A percentile compares a stretch with the other conserved stretches of the same genome.
Evolutionary conservation across 768 basidiomycete genomes (phyloP).

Genomic region (Suillus occidentalis): DNA sequence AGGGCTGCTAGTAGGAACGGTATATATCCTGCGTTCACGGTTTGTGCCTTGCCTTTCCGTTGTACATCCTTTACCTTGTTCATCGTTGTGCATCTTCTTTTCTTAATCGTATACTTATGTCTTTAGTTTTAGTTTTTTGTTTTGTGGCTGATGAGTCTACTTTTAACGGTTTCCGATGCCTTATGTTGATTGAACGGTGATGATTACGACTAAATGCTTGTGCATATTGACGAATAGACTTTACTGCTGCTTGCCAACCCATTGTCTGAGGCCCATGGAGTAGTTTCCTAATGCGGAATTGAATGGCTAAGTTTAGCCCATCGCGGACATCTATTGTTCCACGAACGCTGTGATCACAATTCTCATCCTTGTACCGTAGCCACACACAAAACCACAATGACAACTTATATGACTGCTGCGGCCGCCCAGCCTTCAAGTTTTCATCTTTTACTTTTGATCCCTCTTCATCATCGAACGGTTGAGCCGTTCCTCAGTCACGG

Average conservation of each 20-base stretch:
- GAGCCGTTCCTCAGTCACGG: conserved; percentile 2
- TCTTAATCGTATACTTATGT: conserved; percentile 5
- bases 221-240: too few relatives aligned
- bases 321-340: conserved; percentile 4
- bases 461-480: conserved; percentile 8
- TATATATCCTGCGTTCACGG: conserved; percentile 9
- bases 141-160: conserved; percentile 1
- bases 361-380: not conserved
- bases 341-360: not conserved
- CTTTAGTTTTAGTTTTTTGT: not conserved
- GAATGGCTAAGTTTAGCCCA: not conserved
- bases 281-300: not conserved
- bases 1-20: not conserved
- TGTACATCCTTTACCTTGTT: conserved; percentile 7
- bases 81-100: conserved; percentile 12
- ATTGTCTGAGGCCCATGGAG: too few relatives aligned
- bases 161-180: not conserved
- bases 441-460: not conserved
- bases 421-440: not conserved
- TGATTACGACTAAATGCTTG: not conserved
- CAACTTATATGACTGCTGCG: not conserved
- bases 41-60: not conserved
- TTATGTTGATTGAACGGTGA: not conserved
- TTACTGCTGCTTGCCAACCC: too few relatives aligned
- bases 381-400: not conserved